Evolutionary conservation across 805 yeast species (phyloP).

Genomic region (Debaryomyces prosopidis): DNA sequence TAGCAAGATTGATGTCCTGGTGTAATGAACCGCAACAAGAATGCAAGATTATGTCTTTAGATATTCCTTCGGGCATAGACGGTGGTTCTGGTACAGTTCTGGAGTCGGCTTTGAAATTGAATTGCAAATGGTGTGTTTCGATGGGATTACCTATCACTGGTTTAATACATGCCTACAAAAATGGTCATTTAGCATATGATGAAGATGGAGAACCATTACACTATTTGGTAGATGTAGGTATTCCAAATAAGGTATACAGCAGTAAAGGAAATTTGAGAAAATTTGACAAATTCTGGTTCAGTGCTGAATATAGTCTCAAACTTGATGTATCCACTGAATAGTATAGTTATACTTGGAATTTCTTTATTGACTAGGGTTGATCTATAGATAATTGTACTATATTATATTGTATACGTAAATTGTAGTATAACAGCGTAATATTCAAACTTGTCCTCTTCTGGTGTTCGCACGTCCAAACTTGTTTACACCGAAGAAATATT

Average conservation of each 20-base stretch:
- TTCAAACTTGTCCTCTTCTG: background rate
- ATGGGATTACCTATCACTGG: constrained; percentile 75
- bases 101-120: constrained; percentile 33
- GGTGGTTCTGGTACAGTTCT: constrained; percentile 68
- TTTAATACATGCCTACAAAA: constrained; percentile 57
- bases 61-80: constrained; percentile 81
- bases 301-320: constrained; percentile 30
- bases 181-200: constrained; percentile 39
- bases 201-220: constrained; percentile 53
- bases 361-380: background rate
- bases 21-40: constrained; percentile 49
- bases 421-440: background rate
- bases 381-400: constrained; percentile 1
- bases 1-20: constrained; percentile 61
- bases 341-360: background rate
- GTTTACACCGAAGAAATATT: background rate
- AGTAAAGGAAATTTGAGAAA: constrained; percentile 41
- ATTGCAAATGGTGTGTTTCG: constrained; percentile 62
- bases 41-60: constrained; percentile 61
- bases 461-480: background rate
- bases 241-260: constrained; percentile 57
- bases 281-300: constrained; percentile 48
- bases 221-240: constrained; percentile 68
- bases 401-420: background rate
- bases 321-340: constrained; percentile 14